Base-by-base conservation (phyloP, 208 protist species). In the Strigomonas galati region DNA sequence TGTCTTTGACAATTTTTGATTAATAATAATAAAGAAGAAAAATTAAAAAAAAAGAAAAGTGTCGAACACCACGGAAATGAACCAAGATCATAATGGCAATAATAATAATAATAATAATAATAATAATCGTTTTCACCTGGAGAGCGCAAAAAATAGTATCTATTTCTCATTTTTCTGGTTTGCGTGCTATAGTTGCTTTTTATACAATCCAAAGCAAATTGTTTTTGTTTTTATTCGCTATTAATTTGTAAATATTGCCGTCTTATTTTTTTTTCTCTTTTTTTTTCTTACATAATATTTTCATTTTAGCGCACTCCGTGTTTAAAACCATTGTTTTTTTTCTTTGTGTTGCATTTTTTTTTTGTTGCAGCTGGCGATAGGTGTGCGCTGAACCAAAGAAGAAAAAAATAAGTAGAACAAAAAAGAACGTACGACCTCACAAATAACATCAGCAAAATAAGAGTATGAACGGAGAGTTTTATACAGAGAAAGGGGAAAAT, bases 61-160 rank as follows among this genome's bases (percentile, higher is more conserved):
- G 40, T 62, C 12, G n/a, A n/a, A n/a, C n/a, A n/a, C n/a, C n/a
- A n/a, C n/a, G n/a, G n/a, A n/a, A n/a, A n/a, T n/a, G n/a, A 24
- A 32, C 32, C 26, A 62, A 48, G 17, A 40, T 46, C 26, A 62
- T 46, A 40, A 51, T 51, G 32, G 40, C 32, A n/a, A 5, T 19
- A 62, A 46, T 46, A 46, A 62, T 62, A 62, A n/a, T 7, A 64
- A 67, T 56, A 67, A 63, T 9, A 64, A 67, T 40, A 61, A 64
- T 6, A 35, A 62, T 66, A 72, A 58, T 75, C n/a, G n/a, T n/a
- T n/a, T n/a, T n/a, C n/a, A n/a, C n/a, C n/a, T n/a, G n/a, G n/a
- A n/a, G n/a, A n/a, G 69, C 67, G 71, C 74, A 68, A 21, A 54
- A 9, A 21, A 15, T 23, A 5, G 17, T 44, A 69, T 70, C 15